Base-by-base conservation (phyloP, 352 stramenopile species). In the Phytopythium montanum region DNA sequence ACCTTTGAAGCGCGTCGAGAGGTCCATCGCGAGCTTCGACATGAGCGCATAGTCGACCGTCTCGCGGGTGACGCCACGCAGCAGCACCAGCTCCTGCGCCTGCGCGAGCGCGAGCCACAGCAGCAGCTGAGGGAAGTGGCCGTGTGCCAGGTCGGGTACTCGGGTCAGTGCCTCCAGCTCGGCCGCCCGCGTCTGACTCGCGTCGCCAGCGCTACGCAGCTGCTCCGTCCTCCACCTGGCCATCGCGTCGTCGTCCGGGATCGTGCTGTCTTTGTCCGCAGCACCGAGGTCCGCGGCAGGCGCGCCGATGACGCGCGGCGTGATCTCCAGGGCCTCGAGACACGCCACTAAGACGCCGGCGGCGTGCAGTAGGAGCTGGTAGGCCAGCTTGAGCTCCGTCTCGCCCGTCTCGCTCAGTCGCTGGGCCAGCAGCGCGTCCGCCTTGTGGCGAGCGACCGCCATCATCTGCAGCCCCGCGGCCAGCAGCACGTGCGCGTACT, bases 11-110 rank as follows among this genome's bases (percentile, higher is more conserved):
- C 81, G 72, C 42, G 51, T 46, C 14, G 76, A 71, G 33, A 88
- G 68, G 45, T 91, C 79, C 64, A 80, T 72, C 39, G 75, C 72
- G 26, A 91, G 62, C 57, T 85, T 88, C 61, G 70, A 69, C 75
- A 89, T 87, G 52, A 91, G 73, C 23, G 76, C 44, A n/a, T 75
- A 86, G 54, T 91, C 81, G 18, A 87, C 76, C 33, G 70, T 68
- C 16, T 88, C 79, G 3, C 75, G 63, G 42, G 76, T 83, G 23
- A 91, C 69, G 18, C 76, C 79, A 19, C 81, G 73, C 45, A 91
- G 45, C 14, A 91, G 66, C 38, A 86, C 81, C 12, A 91, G 68
- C 51, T 91, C 81, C 42, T 91, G 76, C 0, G 81, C 81, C 62
- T 91, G 63, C 13, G 75, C 79, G 18, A 91, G 70, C 29, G 75